Conservation (phyloP, 305 asterid species). For the Fraxinus greggii region DNA sequence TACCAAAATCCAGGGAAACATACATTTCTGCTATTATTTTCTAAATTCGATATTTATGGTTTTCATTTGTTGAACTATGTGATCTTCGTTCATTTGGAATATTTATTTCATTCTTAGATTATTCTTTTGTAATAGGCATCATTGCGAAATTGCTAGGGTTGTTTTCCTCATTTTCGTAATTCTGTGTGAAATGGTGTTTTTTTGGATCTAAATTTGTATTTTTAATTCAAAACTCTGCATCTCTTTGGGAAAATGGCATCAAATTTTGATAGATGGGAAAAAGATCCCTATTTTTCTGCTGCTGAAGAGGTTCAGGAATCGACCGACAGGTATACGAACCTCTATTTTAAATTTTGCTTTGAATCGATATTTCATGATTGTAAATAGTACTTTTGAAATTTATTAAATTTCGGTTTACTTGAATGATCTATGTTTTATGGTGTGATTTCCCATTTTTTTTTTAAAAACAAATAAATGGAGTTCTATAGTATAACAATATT, state of each 20-base stretch:
- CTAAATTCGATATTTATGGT: not conserved
- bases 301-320: slow-evolving; percentile 98
- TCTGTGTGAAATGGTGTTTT: not conserved
- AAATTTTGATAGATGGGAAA: slow-evolving; percentile 85
- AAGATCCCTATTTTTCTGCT: slow-evolving; percentile 86
- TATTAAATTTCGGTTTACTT: not conserved
- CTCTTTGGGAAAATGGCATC: slow-evolving; percentile 51
- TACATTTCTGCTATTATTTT: not conserved
- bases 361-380: slow-evolving; percentile 16
- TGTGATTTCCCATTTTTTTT: not conserved
- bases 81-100: not conserved
- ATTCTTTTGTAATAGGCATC: not conserved
- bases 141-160: not conserved
- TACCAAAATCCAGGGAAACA: not conserved
- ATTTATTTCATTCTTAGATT: not conserved
- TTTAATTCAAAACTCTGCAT: slow-evolving; percentile 15
- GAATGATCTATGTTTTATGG: not conserved
- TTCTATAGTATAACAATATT: not conserved
- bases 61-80: not conserved
- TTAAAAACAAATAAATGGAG: not conserved
- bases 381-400: not conserved
- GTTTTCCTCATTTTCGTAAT: not conserved
- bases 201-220: slow-evolving; percentile 15
- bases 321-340: slow-evolving; percentile 66
- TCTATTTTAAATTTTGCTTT: not conserved